Conservation (phyloP, 345 rosid genomes). For the Arabidopsis arenosa region DNA sequence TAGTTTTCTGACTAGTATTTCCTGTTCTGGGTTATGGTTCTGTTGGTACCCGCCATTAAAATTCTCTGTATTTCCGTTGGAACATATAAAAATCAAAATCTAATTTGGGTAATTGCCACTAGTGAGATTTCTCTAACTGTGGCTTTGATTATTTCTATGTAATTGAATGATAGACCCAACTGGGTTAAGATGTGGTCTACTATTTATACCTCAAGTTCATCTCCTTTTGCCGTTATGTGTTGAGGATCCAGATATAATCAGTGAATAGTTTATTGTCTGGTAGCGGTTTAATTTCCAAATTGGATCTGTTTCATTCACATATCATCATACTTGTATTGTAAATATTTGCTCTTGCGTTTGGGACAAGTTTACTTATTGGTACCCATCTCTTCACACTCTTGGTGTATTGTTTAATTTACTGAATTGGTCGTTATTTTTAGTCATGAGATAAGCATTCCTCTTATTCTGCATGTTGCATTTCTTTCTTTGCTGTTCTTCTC, state of each 20-base stretch:
- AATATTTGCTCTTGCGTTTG: slow-evolving; percentile 33
- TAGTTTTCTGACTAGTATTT: not conserved
- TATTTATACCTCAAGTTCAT: too few relatives aligned
- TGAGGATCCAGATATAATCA: not conserved
- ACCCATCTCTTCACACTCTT: slow-evolving; percentile 30
- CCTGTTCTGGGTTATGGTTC: not conserved
- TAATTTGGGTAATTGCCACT: slow-evolving; percentile 14
- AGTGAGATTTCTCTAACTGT: slow-evolving; percentile 10
- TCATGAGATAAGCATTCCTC: slow-evolving; percentile 23
- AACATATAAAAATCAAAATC: not conserved
- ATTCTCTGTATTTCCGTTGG: not conserved
- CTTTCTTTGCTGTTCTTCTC: not conserved
- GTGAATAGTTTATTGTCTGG: slow-evolving; percentile 11
- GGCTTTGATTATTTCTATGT: not conserved
- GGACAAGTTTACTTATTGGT: slow-evolving; percentile 22
- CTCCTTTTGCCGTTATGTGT: not conserved
- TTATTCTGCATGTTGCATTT: not conserved
- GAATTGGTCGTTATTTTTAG: not conserved
- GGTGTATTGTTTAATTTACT: not conserved
- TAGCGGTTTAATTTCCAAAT: not conserved
- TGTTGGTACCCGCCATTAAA: not conserved
- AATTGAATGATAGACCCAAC: not conserved
- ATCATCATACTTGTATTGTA: slow-evolving; percentile 15
- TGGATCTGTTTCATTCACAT: slow-evolving; percentile 7
- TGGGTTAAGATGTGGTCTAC: not conserved